Conservation (phyloP, 345 rosid species). For the Streptanthus diversifolius region DNA sequence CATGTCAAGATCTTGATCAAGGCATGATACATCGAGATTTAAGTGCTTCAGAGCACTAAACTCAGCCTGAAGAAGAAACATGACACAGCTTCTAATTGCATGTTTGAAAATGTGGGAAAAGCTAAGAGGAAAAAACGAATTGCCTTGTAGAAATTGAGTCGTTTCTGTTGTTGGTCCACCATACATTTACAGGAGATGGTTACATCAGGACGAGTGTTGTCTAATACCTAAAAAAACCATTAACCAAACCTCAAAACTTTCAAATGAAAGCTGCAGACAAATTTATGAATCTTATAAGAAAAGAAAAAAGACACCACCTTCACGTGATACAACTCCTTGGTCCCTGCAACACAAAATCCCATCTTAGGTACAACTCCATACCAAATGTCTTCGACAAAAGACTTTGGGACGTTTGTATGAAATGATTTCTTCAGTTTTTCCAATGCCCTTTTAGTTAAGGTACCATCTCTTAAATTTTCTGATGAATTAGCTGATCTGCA, state of each 20-base stretch:
- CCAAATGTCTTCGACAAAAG: constrained; percentile 37
- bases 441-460: constrained; percentile 31
- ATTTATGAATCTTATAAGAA: not conserved
- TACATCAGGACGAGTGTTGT: constrained; percentile 35
- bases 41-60: constrained; percentile 49
- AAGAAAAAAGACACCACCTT: constrained; percentile 32
- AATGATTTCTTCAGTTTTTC: constrained; percentile 35
- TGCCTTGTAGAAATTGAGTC: constrained; percentile 50
- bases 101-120: not conserved
- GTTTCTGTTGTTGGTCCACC: constrained; percentile 34
- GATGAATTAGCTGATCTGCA: constrained; percentile 14
- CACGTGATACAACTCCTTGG: constrained; percentile 49
- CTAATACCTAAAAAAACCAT: constrained; percentile 29
- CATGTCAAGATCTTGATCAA: constrained; percentile 56
- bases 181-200: constrained; percentile 60
- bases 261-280: not conserved
- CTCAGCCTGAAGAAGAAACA: constrained; percentile 32
- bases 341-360: constrained; percentile 39
- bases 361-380: constrained; percentile 41
- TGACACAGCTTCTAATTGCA: not conserved
- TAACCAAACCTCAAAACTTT: not conserved
- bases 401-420: constrained; percentile 40
- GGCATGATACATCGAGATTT: constrained; percentile 52
- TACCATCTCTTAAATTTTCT: constrained; percentile 27
- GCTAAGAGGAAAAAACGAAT: not conserved